Base-by-base conservation (phyloP, 2,329 filamentous ascomycete genomes). In the Fusarium lateritium region DNA sequence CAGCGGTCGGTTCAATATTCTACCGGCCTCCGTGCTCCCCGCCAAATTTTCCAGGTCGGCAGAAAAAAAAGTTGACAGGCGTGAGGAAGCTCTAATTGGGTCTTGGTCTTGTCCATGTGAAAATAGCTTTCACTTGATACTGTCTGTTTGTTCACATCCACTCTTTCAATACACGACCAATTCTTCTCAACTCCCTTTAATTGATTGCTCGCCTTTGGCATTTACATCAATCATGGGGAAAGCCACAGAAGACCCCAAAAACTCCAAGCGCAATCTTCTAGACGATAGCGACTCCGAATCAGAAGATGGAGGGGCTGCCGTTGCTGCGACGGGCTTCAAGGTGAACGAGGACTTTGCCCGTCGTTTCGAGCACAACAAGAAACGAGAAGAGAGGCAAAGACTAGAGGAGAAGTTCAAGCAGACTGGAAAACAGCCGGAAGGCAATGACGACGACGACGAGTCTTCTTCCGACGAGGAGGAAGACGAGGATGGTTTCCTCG, bases 351-450 rank as follows among this genome's bases (percentile, higher is more conserved):
- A 97, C 53, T 99, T 91, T 79, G 96, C 96, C 43, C 89, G 88
- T 72, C 87, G 93, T 40, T 98, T 97, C 74, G 96, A 99, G 79
- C 88, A 98, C 82, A 99, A 99, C 83, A 98, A 98, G 84, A 97
- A 97, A 83, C 89, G 95, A 60, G 94, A 97, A 77, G 96, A 99
- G 78, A 83, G 89, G 68, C 91, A 94, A 17, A 86, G 88, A 76
- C 79, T 98, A 77, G 94, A 98, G 80, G 92, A 97, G 75, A 98
- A 97, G 81, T 94, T 92, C 79, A 83, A 83, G 72, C 79, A 85
- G 71, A 74, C 78, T 10, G 82, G 81, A 56, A 72, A 64, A 54
- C 81, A 65, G n/a, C 71, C 66, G 28, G 28, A 31, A 31, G 28
- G 28, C 28, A 85, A 84, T 43, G 82, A 82, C n/a, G 83, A 86